Evolutionary conservation across 768 basidiomycete genomes (phyloP).

Genomic region (Hygrophorus pudorinus): DNA sequence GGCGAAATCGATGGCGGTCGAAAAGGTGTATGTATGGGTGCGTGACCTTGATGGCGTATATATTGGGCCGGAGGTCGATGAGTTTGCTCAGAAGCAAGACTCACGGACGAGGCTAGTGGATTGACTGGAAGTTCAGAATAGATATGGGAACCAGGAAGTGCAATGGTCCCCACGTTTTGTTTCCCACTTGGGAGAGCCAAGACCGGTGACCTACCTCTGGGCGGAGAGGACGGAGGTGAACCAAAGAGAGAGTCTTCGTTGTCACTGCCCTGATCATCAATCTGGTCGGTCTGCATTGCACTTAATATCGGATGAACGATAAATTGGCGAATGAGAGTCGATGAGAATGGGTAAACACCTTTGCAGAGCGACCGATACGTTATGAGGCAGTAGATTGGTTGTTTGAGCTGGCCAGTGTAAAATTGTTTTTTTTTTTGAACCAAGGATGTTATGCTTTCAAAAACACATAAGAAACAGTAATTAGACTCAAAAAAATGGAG

Average conservation of each 20-base stretch:
- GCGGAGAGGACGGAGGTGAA: constrained; percentile 63
- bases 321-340: too few relatives aligned
- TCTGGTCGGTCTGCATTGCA: neutral
- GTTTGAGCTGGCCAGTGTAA: neutral
- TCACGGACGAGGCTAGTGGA: constrained; percentile 64
- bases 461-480: constrained; percentile 19
- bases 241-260: constrained; percentile 75
- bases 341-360: too few relatives aligned
- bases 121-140: constrained; percentile 79
- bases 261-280: constrained; percentile 14
- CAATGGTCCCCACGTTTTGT: constrained; percentile 96
- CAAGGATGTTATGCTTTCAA: neutral
- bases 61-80: constrained; percentile 28
- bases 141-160: constrained; percentile 92
- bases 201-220: constrained; percentile 66
- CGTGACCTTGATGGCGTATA: constrained; percentile 2
- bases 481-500: too few relatives aligned
- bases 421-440: neutral
- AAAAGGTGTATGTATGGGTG: constrained; percentile 5
- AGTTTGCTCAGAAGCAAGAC: constrained; percentile 23
- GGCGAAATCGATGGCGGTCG: neutral
- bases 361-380: neutral
- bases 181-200: constrained; percentile 48
- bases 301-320: too few relatives aligned
- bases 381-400: neutral